Percentiles rank a stretch among this genome's conserved stretches.
These are phyloP conservation scores for Geotrichum bryndzae DNA, from an alignment of 1,139 yeast species.

Conservation along the genomic window DNA sequence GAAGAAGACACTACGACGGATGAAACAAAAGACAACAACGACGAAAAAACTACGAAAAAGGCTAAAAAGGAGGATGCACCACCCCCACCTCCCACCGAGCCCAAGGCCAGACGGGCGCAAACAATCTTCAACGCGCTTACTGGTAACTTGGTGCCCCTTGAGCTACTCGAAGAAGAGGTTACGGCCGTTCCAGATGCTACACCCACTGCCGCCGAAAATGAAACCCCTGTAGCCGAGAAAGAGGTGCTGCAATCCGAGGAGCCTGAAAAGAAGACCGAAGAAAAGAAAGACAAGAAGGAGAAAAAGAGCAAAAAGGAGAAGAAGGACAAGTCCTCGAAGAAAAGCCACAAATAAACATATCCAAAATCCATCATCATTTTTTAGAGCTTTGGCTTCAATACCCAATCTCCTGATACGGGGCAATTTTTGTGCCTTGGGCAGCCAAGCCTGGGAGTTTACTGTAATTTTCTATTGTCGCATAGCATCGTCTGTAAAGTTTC, in stretches of 20 bases:
- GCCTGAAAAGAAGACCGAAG: constrained; percentile 12
- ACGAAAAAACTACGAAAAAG: constrained; percentile 29
- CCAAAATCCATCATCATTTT: not conserved
- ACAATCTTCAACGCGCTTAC: constrained; percentile 25
- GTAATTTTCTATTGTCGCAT: not conserved
- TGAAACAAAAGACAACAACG: constrained; percentile 35
- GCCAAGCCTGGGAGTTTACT: not conserved
- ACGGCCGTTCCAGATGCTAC: not conserved
- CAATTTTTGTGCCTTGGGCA: not conserved
- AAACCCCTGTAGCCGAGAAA: constrained; percentile 15
- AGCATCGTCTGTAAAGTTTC: not conserved
- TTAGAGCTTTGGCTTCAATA: not conserved
- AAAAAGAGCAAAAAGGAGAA: constrained; percentile 2
- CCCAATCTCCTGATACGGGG: not conserved
- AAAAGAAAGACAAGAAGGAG: constrained; percentile 13
- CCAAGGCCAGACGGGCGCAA: constrained; percentile 31
- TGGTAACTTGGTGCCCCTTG: constrained; percentile 28
- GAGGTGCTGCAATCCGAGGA: constrained; percentile 15
- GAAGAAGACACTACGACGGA: constrained; percentile 27
- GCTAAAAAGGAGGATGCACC: constrained; percentile 1
- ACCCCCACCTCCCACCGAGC: constrained; percentile 28
- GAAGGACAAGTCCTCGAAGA: constrained; percentile 3
- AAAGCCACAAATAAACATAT: constrained; percentile 3
- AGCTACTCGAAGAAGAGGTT: constrained; percentile 26
- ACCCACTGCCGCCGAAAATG: not conserved